A percentile compares a stretch with the other conserved stretches of the same genome.
These are phyloP conservation scores for Fraxinus albicans DNA, from an alignment of 305 asterid genomes.

Conservation along the genomic window DNA sequence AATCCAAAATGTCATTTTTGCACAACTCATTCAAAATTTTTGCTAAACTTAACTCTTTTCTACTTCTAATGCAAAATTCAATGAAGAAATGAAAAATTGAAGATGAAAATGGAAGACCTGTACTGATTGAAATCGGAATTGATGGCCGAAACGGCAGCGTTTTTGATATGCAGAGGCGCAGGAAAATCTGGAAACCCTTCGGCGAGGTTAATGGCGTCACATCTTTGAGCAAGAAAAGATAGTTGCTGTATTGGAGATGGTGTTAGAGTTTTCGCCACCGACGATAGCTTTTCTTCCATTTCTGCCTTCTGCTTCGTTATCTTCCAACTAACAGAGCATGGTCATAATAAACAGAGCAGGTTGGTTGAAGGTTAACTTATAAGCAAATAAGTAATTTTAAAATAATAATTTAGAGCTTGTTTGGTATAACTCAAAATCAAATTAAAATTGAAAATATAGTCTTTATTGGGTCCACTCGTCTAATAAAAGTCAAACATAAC, in stretches of 20 bases:
- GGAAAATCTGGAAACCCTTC: slow-evolving; percentile 90
- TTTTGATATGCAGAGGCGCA: slow-evolving; percentile 58
- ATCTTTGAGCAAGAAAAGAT: slow-evolving; percentile 64
- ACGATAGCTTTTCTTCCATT: slow-evolving; percentile 60
- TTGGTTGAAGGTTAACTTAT: too few species aligned
- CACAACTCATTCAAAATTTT: not conserved
- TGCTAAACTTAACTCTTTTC: not conserved
- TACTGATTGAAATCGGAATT: slow-evolving; percentile 82
- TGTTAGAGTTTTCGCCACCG: slow-evolving; percentile 54
- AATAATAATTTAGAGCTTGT: too few species aligned
- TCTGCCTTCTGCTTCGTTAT: not conserved
- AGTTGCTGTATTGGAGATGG: slow-evolving; percentile 76
- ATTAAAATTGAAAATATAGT: too few species aligned
- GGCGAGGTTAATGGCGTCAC: slow-evolving; percentile 83
- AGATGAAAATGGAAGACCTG: slow-evolving; percentile 41
- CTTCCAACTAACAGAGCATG: not conserved
- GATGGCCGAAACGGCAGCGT: slow-evolving; percentile 80
- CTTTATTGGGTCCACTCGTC: too few species aligned
- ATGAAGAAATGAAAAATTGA: not conserved
- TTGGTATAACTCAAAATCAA: too few species aligned
- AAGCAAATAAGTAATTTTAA: not conserved
- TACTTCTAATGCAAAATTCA: not conserved
- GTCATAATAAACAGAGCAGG: not conserved
- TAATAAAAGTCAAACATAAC: too few species aligned
- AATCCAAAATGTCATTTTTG: not conserved